Percentiles rank a stretch among this genome's conserved stretches.
Conservation (phyloP, 495 filamentous ascomycete species). For the Durotheca rogersii region DNA sequence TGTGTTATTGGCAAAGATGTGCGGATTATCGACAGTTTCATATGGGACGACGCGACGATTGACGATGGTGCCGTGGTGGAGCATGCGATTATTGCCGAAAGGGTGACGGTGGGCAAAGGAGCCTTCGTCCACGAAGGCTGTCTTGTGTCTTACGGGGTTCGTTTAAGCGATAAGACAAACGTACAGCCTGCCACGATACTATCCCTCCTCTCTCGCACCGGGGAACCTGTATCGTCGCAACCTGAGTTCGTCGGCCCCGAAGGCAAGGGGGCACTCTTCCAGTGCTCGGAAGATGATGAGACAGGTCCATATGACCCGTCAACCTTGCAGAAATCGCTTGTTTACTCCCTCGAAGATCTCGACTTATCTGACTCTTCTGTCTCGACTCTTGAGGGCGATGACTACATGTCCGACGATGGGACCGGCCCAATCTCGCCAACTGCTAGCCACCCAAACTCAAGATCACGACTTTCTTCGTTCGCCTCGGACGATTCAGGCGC, state of each 20-base stretch:
- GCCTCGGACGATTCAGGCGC: slow-evolving; percentile 50
- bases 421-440: slow-evolving; percentile 31
- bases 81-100: slow-evolving; percentile 73
- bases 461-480: slow-evolving; percentile 53
- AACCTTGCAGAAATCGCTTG: slow-evolving; percentile 46
- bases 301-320: slow-evolving; percentile 43
- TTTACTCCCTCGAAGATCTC: slow-evolving; percentile 68
- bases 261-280: slow-evolving; percentile 54
- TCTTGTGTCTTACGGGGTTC: slow-evolving; percentile 77
- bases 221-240: slow-evolving; percentile 52
- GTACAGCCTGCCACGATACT: slow-evolving; percentile 39
- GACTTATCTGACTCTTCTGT: slow-evolving; percentile 77
- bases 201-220: slow-evolving; percentile 37
- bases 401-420: slow-evolving; percentile 42
- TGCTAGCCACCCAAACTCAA: slow-evolving; percentile 27
- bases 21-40: slow-evolving; percentile 73
- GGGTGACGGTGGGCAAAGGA: slow-evolving; percentile 66
- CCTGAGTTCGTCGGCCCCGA: slow-evolving; percentile 54
- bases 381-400: slow-evolving; percentile 57
- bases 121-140: slow-evolving; percentile 69
- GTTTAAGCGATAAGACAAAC: slow-evolving; percentile 58
- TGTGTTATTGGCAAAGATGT: slow-evolving; percentile 87
- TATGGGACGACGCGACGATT: slow-evolving; percentile 84
- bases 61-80: slow-evolving; percentile 68
- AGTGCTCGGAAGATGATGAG: slow-evolving; percentile 54